A percentile compares a stretch with the other conserved stretches of the same genome.
These are phyloP conservation scores for Amoeboaphelidium protococcarum DNA, from an alignment of 371 early-diverging fungal species.

Conservation along the genomic window DNA sequence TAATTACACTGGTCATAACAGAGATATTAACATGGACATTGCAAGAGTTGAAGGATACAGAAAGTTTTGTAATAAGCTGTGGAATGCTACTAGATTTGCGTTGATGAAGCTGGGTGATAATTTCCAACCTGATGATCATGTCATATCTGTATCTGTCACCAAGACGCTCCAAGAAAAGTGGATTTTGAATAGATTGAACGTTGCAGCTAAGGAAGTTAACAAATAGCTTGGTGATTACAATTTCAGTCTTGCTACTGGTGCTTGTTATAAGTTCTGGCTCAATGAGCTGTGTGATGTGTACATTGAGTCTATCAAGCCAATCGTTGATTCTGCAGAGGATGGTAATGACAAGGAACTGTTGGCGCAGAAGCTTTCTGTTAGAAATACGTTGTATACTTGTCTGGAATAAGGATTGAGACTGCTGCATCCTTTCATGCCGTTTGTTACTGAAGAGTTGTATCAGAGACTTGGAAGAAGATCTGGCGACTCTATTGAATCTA, in stretches of 20 bases:
- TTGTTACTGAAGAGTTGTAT: slow-evolving; percentile 95
- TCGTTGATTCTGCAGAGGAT: neutral
- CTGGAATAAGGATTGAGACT: slow-evolving; percentile 74
- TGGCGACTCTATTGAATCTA: slow-evolving; percentile 20
- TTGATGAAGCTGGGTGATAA: slow-evolving; percentile 64
- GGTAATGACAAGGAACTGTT: neutral
- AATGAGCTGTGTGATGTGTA: slow-evolving; percentile 96
- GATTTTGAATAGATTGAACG: slow-evolving; percentile 75
- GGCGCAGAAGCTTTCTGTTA: slow-evolving; percentile 6
- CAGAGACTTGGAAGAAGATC: slow-evolving; percentile 62
- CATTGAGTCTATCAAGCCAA: slow-evolving; percentile 30
- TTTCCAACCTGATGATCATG: slow-evolving; percentile 33
- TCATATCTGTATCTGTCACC: neutral
- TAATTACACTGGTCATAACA: slow-evolving; percentile 66
- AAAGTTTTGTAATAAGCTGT: slow-evolving; percentile 99
- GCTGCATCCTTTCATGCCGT: slow-evolving; percentile 98
- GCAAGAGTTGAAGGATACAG: slow-evolving; percentile 91
- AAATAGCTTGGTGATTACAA: slow-evolving; percentile 50
- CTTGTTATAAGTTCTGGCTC: slow-evolving; percentile 81
- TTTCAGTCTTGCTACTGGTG: slow-evolving; percentile 81
- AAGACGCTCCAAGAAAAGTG: slow-evolving; percentile 73
- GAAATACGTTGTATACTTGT: slow-evolving; percentile 59
- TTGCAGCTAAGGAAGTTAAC: slow-evolving; percentile 45
- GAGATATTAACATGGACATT: slow-evolving; percentile 93
- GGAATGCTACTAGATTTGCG: slow-evolving; percentile 92